These are phyloP conservation scores for Coemansia asiatica DNA, from an alignment of 192 early-diverging fungal genomes.

Conservation along the genomic window DNA sequence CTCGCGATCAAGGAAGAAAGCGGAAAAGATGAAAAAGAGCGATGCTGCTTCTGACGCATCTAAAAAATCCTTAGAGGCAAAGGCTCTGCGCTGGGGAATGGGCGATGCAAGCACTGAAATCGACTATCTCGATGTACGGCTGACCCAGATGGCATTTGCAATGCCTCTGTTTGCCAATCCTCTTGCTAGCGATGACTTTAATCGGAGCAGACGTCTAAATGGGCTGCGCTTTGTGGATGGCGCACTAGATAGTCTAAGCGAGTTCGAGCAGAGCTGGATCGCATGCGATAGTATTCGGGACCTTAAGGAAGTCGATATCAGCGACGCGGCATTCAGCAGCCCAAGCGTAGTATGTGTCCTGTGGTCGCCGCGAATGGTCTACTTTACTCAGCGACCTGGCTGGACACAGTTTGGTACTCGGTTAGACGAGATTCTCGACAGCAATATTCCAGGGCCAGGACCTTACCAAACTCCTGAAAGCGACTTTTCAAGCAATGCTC, in stretches of 20 bases:
- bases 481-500: neutral
- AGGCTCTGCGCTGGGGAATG: slow-evolving; percentile 53
- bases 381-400: slow-evolving; percentile 54
- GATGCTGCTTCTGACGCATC: neutral
- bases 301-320: slow-evolving; percentile 44
- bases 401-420: slow-evolving; percentile 28
- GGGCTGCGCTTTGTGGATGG: slow-evolving; percentile 31
- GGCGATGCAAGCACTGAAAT: slow-evolving; percentile 56
- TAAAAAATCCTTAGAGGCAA: slow-evolving; percentile 16
- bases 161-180: slow-evolving; percentile 48
- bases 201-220: slow-evolving; percentile 12
- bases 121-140: slow-evolving; percentile 55
- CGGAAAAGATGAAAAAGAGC: slow-evolving; percentile 6
- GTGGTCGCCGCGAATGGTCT: slow-evolving; percentile 56
- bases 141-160: slow-evolving; percentile 41
- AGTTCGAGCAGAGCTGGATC: slow-evolving; percentile 41
- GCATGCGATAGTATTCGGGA: slow-evolving; percentile 44
- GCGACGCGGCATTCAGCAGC: slow-evolving; percentile 40
- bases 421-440: slow-evolving; percentile 29
- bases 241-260: slow-evolving; percentile 18
- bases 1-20: neutral
- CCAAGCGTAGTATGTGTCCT: slow-evolving; percentile 47
- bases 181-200: slow-evolving; percentile 2
- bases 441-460: neutral
- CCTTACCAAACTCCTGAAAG: neutral